A percentile compares a stretch with the other conserved stretches of the same genome.
These are phyloP conservation scores for Umbelopsis sp. DNA, from an alignment of 371 early-diverging fungal genomes.

Conservation along the genomic window DNA sequence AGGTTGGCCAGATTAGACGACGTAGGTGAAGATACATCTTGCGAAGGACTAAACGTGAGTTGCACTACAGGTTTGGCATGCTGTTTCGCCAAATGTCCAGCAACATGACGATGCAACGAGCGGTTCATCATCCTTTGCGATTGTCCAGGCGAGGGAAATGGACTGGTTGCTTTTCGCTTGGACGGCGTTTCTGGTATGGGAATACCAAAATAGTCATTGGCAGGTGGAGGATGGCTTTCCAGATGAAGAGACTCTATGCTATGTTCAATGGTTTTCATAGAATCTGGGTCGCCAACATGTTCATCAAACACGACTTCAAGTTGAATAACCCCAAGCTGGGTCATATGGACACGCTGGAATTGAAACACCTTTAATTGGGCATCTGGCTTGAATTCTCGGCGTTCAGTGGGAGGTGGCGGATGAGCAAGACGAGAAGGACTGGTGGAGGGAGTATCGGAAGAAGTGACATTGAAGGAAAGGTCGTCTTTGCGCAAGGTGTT, in stretches of 20 bases:
- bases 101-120: conserved; percentile 6
- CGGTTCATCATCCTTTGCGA: conserved; percentile 11
- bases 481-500: conserved; percentile 27
- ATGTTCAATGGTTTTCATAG: conserved; percentile 24
- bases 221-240: neutral
- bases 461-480: conserved; percentile 31
- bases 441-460: conserved; percentile 12
- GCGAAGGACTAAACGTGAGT: neutral
- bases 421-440: conserved; percentile 21
- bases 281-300: conserved; percentile 27
- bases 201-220: conserved; percentile 18
- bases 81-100: conserved; percentile 6
- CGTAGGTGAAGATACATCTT: conserved; percentile 5
- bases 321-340: conserved; percentile 30
- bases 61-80: neutral
- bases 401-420: conserved; percentile 32
- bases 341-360: conserved; percentile 40
- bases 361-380: conserved; percentile 47
- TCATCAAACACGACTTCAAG: conserved; percentile 49
- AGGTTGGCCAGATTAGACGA: conserved; percentile 1
- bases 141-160: conserved; percentile 18
- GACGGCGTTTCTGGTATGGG: neutral
- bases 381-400: conserved; percentile 44
- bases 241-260: conserved; percentile 18
- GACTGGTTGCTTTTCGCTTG: conserved; percentile 6